These are phyloP conservation scores for Lasiodiplodia citricola DNA, from an alignment of 2,329 filamentous ascomycete species.

Conservation along the genomic window DNA sequence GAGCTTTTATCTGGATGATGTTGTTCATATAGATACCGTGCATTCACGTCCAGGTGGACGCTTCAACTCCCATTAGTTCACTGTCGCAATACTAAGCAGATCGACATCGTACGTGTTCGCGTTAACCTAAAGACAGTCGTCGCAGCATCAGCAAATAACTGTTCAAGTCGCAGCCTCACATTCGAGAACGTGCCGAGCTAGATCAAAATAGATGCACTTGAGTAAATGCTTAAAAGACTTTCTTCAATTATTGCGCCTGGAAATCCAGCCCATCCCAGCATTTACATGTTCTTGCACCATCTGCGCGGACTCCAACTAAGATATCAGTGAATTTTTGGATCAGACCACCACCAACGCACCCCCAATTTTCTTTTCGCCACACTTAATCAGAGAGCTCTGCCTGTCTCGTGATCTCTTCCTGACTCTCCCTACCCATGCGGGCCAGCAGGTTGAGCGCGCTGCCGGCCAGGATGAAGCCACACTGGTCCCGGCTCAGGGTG, in stretches of 20 bases:
- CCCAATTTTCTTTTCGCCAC: background rate
- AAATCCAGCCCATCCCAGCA: background rate
- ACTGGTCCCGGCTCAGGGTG: constrained; percentile 87
- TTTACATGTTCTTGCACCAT: background rate
- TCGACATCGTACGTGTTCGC: no score
- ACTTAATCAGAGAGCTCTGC: constrained; percentile 14
- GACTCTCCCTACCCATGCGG: constrained; percentile 55
- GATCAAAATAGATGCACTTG: background rate
- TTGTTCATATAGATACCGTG: no score
- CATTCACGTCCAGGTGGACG: no score
- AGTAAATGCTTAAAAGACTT: background rate
- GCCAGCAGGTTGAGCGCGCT: constrained; percentile 91
- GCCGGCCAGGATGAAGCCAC: constrained; percentile 88
- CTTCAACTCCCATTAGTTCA: no score
- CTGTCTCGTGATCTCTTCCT: constrained; percentile 33
- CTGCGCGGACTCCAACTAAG: background rate
- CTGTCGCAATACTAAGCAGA: no score
- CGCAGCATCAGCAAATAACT: no score
- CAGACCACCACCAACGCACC: background rate
- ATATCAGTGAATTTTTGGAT: background rate
- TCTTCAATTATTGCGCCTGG: background rate
- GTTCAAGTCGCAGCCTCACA: no score
- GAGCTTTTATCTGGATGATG: no score
- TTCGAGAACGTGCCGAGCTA: no score
- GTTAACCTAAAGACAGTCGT: no score